Evolutionary conservation across 495 filamentous ascomycete genomes (phyloP), one percentile per base, ranked within the genome.

Genomic region (Halenospora varia): DNA sequence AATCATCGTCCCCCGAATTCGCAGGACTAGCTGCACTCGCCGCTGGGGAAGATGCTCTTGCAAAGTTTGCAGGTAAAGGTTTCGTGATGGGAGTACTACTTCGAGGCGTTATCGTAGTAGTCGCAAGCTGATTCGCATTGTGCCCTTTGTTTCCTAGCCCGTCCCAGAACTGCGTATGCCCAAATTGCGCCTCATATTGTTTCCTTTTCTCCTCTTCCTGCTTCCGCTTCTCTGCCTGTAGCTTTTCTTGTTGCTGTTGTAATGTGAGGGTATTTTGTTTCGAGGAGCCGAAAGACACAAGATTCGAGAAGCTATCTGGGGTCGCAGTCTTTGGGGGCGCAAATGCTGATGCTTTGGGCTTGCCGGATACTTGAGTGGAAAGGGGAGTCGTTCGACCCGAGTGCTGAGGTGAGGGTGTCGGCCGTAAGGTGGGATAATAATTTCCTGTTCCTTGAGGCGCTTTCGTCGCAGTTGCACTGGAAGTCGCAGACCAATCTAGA

Each of bases 271-370:
- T 77, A 24, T 76, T 65, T 62, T 88, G 88, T n/a, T 83, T 77
- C 19, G 61, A 62, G 11, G 82, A 72, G 47, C 82, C 83, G 57
- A 93, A 89, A 44, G 83, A 87, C 19, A 97, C 86, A 18, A 98
- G 77, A 65, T 88, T 90, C 60, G 92, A 88, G 68, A 98, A 98
- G 75, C 88, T 95, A 68, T 97, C 93, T 1, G 87, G 81, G 35
- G 87, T 87, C 4, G 82, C 66, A 3, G 81, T 64, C 62, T 85
- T 82, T 0, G 83, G 77, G 18, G 77, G 75, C 24, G 69, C 63
- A 71, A 62, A 68, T 68, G 62, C 80, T 77, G 20, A 77, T 76
- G 57, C 82, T 76, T 9, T 77, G 63, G 25, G 84, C 81, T 23
- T 86, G 15, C 42, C 59, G 39, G 65, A 64, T 8, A n/a, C 53